A percentile compares a stretch with the other conserved stretches of the same genome.
Conservation (phyloP, 164 flowering plant genomes). For the Umbellularia californica region DNA sequence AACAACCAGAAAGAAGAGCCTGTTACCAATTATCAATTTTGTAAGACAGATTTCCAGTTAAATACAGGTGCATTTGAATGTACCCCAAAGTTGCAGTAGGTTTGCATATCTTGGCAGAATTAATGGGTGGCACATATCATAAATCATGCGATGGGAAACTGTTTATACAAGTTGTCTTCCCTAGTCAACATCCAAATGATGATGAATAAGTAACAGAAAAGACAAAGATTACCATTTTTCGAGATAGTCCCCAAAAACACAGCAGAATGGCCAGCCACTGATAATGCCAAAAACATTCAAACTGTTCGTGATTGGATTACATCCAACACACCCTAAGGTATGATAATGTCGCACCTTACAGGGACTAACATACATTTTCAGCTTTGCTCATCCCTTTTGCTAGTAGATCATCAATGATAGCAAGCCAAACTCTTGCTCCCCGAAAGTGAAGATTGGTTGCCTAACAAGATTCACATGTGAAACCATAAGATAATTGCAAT, state of each 20-base stretch:
- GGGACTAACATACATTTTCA: slow-evolving; percentile 43
- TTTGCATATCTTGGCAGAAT: neutral
- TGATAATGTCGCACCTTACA: too few species aligned
- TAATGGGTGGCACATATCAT: neutral
- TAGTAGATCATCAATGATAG: slow-evolving; percentile 61
- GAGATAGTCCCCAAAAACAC: too few species aligned
- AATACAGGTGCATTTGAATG: neutral
- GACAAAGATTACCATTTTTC: too few species aligned
- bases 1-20: slow-evolving; percentile 94
- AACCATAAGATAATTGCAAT: neutral
- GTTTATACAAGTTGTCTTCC: too few species aligned
- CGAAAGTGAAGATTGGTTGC: slow-evolving; percentile 65
- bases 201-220: too few species aligned
- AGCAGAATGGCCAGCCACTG: too few species aligned
- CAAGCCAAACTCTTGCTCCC: slow-evolving; percentile 65
- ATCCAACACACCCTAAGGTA: too few species aligned
- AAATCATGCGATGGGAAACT: too few species aligned
- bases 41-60: neutral
- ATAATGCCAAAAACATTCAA: too few species aligned
- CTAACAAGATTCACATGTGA: slow-evolving; percentile 31
- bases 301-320: too few species aligned
- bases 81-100: neutral
- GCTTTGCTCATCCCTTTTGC: slow-evolving; percentile 74
- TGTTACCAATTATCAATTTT: slow-evolving; percentile 17
- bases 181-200: too few species aligned